Base-by-base conservation (phyloP, 345 rosid species). In the Draba incana region DNA sequence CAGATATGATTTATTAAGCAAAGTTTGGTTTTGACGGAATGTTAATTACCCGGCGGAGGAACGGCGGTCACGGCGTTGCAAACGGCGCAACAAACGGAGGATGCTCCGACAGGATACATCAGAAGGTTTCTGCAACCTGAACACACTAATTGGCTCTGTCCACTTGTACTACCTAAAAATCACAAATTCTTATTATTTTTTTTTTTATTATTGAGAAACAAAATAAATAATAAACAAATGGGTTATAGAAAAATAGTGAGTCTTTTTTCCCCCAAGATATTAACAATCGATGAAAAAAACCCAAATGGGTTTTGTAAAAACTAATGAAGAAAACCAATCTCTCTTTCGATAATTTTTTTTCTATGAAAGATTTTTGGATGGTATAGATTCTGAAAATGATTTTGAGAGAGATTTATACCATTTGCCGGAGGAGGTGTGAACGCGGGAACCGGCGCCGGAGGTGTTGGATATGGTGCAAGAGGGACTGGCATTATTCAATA, bases 11-110 rank as follows among this genome's bases (percentile, higher is more conserved):
- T 13, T 10, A 11, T 16, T 16, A 33, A 62, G 15, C 56, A 37
- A 20, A 35, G 0, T 12, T 39, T 37, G 10, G 27, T 16, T 37
- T 38, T 42, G 20, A 55, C n/a, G 4, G 31, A 57, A 49, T 37
- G 35, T 14, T 82, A 88, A 39, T 14, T 82, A 88, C 99, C 99
- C 3, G 92, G 95, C 43, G 97, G 95, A 9, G 99, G 97, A 59
- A 94, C 99, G 1, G 88, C 86, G 10, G 99, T 94, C 61, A 94
- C 96, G 55, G 95, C 97, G 86, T 85, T 94, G 86, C 99, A 94
- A n/a, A 94, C 96, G 16, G 99, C 99, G 63, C 99, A 94, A 70
- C 99, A 94, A 13, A 94, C 89, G 14, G 99, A 94, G 30, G 90
- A 81, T 49, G 99, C 99, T 74, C 97, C 99, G 16, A 81, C 92